These are phyloP conservation scores for Pyrenophora seminiperda DNA, from an alignment of 2,329 filamentous ascomycete species.

Conservation along the genomic window DNA sequence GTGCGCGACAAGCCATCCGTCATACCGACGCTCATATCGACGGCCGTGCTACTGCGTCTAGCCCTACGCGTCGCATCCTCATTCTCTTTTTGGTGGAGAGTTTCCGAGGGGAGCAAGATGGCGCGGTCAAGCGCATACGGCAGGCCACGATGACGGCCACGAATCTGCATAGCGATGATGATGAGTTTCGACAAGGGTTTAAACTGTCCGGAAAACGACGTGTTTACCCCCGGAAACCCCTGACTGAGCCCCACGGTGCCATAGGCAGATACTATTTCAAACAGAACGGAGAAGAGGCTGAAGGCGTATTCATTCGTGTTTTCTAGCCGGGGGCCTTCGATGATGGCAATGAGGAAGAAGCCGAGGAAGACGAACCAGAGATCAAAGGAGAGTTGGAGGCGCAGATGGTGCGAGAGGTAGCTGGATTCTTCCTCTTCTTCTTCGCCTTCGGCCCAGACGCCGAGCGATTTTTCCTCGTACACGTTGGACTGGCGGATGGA, in stretches of 20 bases:
- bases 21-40: conserved; percentile 15
- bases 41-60: conserved; percentile 31
- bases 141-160: conserved; percentile 67
- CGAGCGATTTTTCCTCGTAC: conserved; percentile 88
- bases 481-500: conserved; percentile 93
- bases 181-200: conserved; percentile 69
- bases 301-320: conserved; percentile 60
- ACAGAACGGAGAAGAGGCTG: conserved; percentile 54
- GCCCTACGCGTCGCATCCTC: conserved; percentile 55
- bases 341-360: conserved; percentile 88
- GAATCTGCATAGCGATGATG: conserved; percentile 70
- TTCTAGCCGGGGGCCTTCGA: conserved; percentile 75
- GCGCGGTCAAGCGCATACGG: conserved; percentile 72
- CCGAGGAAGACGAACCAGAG: conserved; percentile 96
- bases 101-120: conserved; percentile 69
- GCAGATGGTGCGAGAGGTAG: conserved; percentile 89
- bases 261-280: conserved; percentile 52
- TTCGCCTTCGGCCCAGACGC: conserved; percentile 65
- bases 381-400: conserved; percentile 93
- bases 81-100: conserved; percentile 65
- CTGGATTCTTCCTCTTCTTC: conserved; percentile 67
- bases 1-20: too few species aligned
- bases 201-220: conserved; percentile 84
- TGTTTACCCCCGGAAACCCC: conserved; percentile 75
- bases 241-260: conserved; percentile 92